Percentiles rank a stretch among this genome's conserved stretches.
Conservation (phyloP, 345 rosid genomes). For the Eucalyptus melliodora region DNA sequence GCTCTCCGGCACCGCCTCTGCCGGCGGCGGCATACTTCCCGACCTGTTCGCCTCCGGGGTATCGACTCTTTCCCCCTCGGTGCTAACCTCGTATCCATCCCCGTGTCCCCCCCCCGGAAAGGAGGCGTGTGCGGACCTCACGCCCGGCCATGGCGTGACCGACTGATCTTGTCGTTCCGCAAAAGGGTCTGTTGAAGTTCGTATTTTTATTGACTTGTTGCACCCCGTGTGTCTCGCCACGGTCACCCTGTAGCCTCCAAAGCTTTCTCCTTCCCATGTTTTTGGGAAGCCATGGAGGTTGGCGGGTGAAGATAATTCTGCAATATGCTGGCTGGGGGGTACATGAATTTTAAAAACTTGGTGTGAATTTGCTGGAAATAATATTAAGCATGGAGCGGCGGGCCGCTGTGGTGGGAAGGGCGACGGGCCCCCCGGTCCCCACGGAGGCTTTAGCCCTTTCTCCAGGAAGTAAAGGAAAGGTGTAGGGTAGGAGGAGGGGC, state of each 20-base stretch:
- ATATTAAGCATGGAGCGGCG: not conserved
- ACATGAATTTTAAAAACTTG: not conserved
- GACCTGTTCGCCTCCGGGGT: not conserved
- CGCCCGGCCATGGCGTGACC: not conserved
- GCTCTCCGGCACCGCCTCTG: fast-evolving
- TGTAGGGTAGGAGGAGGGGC: not conserved
- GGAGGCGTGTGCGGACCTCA: not conserved
- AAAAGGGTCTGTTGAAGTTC: not conserved
- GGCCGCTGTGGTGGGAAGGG: not conserved
- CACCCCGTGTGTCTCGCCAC: not conserved
- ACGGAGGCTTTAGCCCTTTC: not conserved
- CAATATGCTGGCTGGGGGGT: not conserved
- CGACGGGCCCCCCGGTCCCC: not conserved
- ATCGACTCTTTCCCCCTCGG: not conserved
- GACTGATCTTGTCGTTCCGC: not conserved
- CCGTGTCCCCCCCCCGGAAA: not conserved
- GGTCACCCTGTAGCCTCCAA: not conserved
- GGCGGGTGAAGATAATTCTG: not conserved
- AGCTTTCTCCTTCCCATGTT: not conserved
- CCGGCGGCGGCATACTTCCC: not conserved
- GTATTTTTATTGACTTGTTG: not conserved
- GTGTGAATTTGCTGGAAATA: not conserved
- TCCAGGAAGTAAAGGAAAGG: not conserved
- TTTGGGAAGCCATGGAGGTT: not conserved
- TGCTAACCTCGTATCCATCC: not conserved